phyloP scores from a whole-genome alignment of 2,329 filamentous ascomycete species.

The Talaromyces sp. region DNA sequence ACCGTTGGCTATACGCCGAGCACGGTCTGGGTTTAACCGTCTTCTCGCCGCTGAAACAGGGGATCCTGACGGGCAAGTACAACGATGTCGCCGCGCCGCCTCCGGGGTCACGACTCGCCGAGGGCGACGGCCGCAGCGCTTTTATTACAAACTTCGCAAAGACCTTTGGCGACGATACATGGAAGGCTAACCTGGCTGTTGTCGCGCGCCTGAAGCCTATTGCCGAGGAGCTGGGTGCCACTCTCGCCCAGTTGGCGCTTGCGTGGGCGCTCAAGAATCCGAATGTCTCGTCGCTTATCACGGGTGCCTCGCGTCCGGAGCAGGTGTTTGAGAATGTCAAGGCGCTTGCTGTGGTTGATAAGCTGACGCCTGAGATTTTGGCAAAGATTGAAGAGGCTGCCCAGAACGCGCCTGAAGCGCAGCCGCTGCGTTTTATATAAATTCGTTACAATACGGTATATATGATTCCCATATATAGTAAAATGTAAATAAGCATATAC shows the following conservation, averaged over 20 bases:
- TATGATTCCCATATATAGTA: neutral
- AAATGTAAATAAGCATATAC: neutral
- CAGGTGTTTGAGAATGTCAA: slow-evolving; percentile 43
- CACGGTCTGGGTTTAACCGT: slow-evolving; percentile 59
- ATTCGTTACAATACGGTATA: neutral
- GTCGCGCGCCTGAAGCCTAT: slow-evolving; percentile 48
- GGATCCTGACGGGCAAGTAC: slow-evolving; percentile 65
- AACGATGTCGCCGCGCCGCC: slow-evolving; percentile 48
- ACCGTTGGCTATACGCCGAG: slow-evolving; percentile 56
- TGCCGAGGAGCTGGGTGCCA: slow-evolving; percentile 61
- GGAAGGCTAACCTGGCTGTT: slow-evolving; percentile 19
- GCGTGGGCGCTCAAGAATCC: slow-evolving; percentile 58
- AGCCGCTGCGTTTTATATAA: slow-evolving; percentile 9
- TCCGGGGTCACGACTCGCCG: slow-evolving; percentile 56
- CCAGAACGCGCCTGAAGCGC: neutral
- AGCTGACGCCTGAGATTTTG: slow-evolving; percentile 14
- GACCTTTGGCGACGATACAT: slow-evolving; percentile 40
- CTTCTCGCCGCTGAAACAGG: slow-evolving; percentile 58
- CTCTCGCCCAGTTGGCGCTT: slow-evolving; percentile 54
- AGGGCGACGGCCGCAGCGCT: slow-evolving; percentile 52
- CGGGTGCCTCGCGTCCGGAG: slow-evolving; percentile 41
- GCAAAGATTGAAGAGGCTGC: slow-evolving; percentile 13
- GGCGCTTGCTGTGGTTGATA: slow-evolving; percentile 10
- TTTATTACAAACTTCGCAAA: slow-evolving; percentile 49
- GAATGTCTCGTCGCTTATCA: slow-evolving; percentile 46